A percentile compares a stretch with the other conserved stretches of the same genome.
Conservation (phyloP, 192 early-diverging fungal species). For the Jimgerdemannia flammicorona region DNA sequence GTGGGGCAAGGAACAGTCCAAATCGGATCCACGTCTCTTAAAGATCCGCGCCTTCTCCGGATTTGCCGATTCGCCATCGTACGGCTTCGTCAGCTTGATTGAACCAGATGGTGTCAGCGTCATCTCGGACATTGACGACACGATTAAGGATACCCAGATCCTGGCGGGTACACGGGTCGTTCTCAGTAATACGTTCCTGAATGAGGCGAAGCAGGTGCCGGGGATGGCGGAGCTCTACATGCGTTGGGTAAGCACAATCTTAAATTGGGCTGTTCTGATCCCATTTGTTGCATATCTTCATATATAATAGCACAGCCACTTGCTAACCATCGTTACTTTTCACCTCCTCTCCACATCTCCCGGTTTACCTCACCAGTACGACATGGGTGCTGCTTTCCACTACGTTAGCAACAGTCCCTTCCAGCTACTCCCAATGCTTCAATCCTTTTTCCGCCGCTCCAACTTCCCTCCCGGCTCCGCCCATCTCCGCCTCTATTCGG, state of each 20-base stretch:
- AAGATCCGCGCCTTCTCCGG: slow-evolving; percentile 7
- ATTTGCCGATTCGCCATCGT: slow-evolving; percentile 18
- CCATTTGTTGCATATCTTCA: too few relatives aligned
- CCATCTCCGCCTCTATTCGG: slow-evolving; percentile 61
- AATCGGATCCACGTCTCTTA: slow-evolving; percentile 10
- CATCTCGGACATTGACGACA: slow-evolving; percentile 89
- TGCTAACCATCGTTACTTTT: too few relatives aligned
- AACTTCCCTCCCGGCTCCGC: slow-evolving; percentile 74
- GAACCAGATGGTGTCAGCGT: slow-evolving; percentile 72
- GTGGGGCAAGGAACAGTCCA: slow-evolving; percentile 23
- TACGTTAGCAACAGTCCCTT: slow-evolving; percentile 87
- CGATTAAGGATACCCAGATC: slow-evolving; percentile 83
- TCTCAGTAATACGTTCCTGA: slow-evolving; percentile 58
- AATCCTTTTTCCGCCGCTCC: slow-evolving; percentile 56
- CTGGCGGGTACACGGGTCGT: slow-evolving; percentile 60
- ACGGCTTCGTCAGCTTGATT: slow-evolving; percentile 52
- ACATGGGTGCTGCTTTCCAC: slow-evolving; percentile 63
- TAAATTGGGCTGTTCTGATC: too few relatives aligned
- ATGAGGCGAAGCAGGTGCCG: slow-evolving; percentile 40
- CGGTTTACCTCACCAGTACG: slow-evolving; percentile 32
- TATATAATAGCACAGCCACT: too few relatives aligned
- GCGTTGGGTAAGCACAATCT: slow-evolving; percentile 31
- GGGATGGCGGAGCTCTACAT: slow-evolving; percentile 44
- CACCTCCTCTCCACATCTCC: too few relatives aligned
- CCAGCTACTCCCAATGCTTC: slow-evolving; percentile 71